These are phyloP conservation scores for Eimeria brunetti DNA, from an alignment of 169 alveolate genomes.

Conservation along the genomic window DNA sequence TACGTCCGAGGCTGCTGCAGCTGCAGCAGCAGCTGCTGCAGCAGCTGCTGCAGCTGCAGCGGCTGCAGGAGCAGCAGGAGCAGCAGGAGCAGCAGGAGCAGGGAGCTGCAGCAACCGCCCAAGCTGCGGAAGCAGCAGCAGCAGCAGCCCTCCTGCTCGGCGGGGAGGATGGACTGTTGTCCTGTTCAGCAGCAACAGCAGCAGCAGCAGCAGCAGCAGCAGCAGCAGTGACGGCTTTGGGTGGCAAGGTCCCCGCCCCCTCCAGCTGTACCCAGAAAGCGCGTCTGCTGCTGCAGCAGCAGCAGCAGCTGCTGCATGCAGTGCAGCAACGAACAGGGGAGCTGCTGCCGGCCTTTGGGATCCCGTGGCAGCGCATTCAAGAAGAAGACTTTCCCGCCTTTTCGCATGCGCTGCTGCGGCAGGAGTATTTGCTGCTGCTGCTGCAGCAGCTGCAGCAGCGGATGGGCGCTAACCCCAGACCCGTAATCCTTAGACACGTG, in stretches of 20 bases:
- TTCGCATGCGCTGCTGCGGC: background rate
- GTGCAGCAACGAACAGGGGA: conserved; percentile 48
- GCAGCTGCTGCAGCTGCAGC: background rate
- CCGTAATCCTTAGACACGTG: background rate
- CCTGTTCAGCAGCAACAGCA: too few species aligned
- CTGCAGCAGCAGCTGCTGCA: background rate
- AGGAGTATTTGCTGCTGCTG: background rate
- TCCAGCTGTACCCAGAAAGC: too few species aligned
- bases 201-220: too few species aligned
- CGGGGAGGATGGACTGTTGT: too few species aligned
- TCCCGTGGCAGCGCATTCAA: conserved; percentile 19
- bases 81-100: too few species aligned
- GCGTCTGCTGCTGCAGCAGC: conserved; percentile 20
- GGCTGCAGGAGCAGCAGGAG: background rate
- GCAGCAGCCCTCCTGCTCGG: too few species aligned
- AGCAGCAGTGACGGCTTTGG: too few species aligned
- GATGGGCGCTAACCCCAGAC: conserved; percentile 7
- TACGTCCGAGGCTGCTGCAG: conserved; percentile 18
- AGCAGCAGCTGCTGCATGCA: too few species aligned
- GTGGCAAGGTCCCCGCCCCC: too few species aligned
- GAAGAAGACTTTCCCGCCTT: background rate
- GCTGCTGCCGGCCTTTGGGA: conserved; percentile 29
- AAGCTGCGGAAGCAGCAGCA: too few species aligned
- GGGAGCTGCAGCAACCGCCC: background rate
- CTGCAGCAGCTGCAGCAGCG: conserved; percentile 1